Conservation (phyloP, 805 yeast genomes). For the Metschnikowia vanudenii region DNA sequence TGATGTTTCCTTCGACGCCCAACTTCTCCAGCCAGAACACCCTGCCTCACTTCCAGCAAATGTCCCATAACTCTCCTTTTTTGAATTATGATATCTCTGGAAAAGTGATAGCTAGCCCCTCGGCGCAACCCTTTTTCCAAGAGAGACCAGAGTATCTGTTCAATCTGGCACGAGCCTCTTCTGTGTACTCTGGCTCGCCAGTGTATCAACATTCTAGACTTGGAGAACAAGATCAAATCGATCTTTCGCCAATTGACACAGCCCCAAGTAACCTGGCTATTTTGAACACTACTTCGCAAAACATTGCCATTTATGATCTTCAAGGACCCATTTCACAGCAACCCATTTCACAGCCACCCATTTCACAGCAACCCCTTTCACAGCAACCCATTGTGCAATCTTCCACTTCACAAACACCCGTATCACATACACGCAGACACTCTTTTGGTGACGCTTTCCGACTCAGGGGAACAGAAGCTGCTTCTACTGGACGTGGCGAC, state of each 20-base stretch:
- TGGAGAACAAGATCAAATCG: not conserved
- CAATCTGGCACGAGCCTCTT: not conserved
- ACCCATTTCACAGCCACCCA: too few relatives aligned
- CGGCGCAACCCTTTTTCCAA: not conserved
- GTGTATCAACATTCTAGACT: not conserved
- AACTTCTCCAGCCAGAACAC: slow-evolving; percentile 4
- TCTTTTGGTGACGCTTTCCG: slow-evolving; percentile 1
- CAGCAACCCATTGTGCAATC: too few relatives aligned
- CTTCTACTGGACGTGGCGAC: not conserved
- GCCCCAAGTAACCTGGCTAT: not conserved
- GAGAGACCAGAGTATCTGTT: not conserved
- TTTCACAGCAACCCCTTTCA: too few relatives aligned
- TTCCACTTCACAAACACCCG: too few relatives aligned
- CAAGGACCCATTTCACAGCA: too few relatives aligned
- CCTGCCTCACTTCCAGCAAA: slow-evolving; percentile 7
- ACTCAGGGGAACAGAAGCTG: not conserved
- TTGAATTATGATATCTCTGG: not conserved
- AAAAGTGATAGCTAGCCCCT: not conserved
- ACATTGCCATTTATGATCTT: too few relatives aligned
- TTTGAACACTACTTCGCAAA: not conserved
- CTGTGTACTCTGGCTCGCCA: not conserved
- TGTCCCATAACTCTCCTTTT: not conserved
- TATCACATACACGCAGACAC: slow-evolving; percentile 3
- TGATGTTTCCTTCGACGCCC: slow-evolving; percentile 5
- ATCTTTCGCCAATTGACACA: not conserved